Evolutionary conservation across 768 basidiomycete species (phyloP).

Genomic region (Suillus cothurnatus): DNA sequence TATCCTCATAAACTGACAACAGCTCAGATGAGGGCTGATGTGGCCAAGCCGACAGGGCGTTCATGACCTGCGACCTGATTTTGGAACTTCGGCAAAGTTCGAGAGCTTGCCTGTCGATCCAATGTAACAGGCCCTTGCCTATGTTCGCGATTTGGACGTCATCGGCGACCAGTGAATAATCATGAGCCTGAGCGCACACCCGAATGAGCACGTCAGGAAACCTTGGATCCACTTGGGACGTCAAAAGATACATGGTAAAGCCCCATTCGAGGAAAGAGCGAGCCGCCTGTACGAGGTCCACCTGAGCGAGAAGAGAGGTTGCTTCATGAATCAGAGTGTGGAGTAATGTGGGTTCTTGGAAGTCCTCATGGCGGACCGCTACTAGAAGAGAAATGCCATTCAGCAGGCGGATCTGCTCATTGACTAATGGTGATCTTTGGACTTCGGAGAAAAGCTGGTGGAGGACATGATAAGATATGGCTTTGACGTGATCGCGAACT

Average conservation of each 20-base stretch:
- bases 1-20: slow-evolving; percentile 44
- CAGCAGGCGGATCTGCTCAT: slow-evolving; percentile 78
- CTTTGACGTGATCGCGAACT: slow-evolving; percentile 45
- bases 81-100: slow-evolving; percentile 41
- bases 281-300: slow-evolving; percentile 65
- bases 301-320: slow-evolving; percentile 63
- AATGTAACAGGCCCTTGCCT: slow-evolving; percentile 54
- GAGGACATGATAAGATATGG: slow-evolving; percentile 76
- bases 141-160: slow-evolving; percentile 34
- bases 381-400: slow-evolving; percentile 77
- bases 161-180: slow-evolving; percentile 43
- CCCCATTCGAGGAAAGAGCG: slow-evolving; percentile 84
- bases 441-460: slow-evolving; percentile 71
- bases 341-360: slow-evolving; percentile 61
- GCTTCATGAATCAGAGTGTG: slow-evolving; percentile 70
- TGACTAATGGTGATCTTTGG: slow-evolving; percentile 69
- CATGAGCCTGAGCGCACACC: slow-evolving; percentile 62
- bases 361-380: slow-evolving; percentile 56
- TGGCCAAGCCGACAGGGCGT: slow-evolving; percentile 79
- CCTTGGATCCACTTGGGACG: slow-evolving; percentile 45
- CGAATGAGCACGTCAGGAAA: slow-evolving; percentile 71
- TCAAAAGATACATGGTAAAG: slow-evolving; percentile 52
- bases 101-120: slow-evolving; percentile 62
- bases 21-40: slow-evolving; percentile 55
- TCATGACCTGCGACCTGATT: slow-evolving; percentile 45